These are phyloP conservation scores for Fagus crenata DNA, from an alignment of 306 rosid species.

Conservation along the genomic window DNA sequence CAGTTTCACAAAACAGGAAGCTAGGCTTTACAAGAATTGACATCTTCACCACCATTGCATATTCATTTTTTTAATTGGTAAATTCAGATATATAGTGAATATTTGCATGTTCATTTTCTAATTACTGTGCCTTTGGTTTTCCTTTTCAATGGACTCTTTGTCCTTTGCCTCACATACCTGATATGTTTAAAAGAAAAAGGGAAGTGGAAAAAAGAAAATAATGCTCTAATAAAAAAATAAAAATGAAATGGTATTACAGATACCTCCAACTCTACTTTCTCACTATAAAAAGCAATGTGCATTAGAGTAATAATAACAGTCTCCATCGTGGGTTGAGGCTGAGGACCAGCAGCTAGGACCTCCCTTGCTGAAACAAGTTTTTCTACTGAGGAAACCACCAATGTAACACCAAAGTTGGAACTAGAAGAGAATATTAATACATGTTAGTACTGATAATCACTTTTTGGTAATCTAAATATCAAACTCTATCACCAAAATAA, in stretches of 20 bases:
- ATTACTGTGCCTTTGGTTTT: neutral
- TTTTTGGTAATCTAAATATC: neutral
- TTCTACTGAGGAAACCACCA: slow-evolving; percentile 64
- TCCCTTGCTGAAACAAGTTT: slow-evolving; percentile 66
- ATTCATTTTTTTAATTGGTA: neutral
- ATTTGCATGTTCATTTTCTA: neutral
- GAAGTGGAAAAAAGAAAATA: neutral
- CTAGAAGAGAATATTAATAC: slow-evolving; percentile 41
- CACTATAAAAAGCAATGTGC: slow-evolving; percentile 88
- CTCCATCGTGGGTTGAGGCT: slow-evolving; percentile 66
- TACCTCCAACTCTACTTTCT: slow-evolving; percentile 81
- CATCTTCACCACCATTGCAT: neutral
- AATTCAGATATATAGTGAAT: too few species aligned
- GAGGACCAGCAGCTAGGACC: slow-evolving; percentile 75
- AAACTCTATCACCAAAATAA: neutral
- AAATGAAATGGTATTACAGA: slow-evolving; percentile 8
- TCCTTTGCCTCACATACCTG: slow-evolving; percentile 5
- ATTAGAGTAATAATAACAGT: slow-evolving; percentile 76
- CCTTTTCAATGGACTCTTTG: neutral
- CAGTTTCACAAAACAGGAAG: neutral
- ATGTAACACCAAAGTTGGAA: slow-evolving; percentile 70
- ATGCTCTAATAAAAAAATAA: neutral
- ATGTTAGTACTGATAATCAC: slow-evolving; percentile 12
- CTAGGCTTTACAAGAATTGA: neutral
- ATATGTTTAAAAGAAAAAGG: neutral